Base-by-base conservation (phyloP, 768 basidiomycete genomes). In the Mrakia blollopis region DNA sequence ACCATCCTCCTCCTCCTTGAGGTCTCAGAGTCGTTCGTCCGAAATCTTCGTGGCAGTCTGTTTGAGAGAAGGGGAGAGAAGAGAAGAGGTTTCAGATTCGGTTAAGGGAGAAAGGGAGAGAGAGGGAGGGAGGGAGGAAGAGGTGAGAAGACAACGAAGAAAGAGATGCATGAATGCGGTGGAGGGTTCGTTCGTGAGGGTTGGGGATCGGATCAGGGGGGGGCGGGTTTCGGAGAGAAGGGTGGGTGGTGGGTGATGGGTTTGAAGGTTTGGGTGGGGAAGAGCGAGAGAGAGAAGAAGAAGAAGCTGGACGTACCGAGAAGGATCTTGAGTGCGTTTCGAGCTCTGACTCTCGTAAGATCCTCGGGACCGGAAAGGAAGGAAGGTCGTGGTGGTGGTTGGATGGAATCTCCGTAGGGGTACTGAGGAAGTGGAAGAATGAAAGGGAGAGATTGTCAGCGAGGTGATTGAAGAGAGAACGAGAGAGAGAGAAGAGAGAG, bases 291-390 rank as follows among this genome's bases (percentile, higher is more conserved):
- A 50, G 47, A 50, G 44, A 47, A 47, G 47, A 50, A 54, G 44
- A 50, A 30, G 44, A 30, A 18, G 41, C 16, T 21, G 47, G 54
- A 63, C 61, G 18, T 32, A 73, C 73, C 93, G 82, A 94, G 85
- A 79, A 94, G 84, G 78, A 94, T 93, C 84, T 94, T 94, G 81
- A 99, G 88, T 21, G 94, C 96, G 86, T 98, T 98, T 76, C 96
- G 88, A 28, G 97, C 96, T 74, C 97, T 88, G 61, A 96, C 88
- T 82, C 90, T 89, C 41, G 93, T 89, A 85, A 98, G 87, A 77
- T 98, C 96, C 88, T 92, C 75, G 91, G 88, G 74, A 86, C 87
- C 44, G 16, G 72, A 28, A 39, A 57, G 39, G 32, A 68, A 25
- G 72, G 25, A 28, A 14, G 50, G 60, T 3, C 39, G 67, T 13